phyloP scores from a whole-genome alignment of 768 basidiomycete genomes.

The Lactifluus piperatus region DNA sequence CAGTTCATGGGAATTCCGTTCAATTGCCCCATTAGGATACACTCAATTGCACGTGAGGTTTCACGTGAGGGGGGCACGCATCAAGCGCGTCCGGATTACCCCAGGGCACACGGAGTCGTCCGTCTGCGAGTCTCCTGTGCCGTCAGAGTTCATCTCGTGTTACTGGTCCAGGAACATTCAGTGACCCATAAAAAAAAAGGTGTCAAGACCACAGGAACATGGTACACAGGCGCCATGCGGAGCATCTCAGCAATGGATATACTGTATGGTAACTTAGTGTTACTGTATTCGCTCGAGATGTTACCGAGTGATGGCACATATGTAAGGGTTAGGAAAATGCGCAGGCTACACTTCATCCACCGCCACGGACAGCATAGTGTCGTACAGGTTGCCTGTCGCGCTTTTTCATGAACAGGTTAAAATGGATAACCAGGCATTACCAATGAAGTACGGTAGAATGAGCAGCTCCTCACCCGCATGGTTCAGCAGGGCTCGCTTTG shows the following conservation, averaged over 20 bases:
- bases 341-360: slow-evolving; percentile 54
- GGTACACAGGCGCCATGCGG: slow-evolving; percentile 55
- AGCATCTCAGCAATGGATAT: slow-evolving; percentile 56
- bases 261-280: too few species aligned
- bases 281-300: slow-evolving; percentile 48
- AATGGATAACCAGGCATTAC: too few species aligned
- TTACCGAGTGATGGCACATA: slow-evolving; percentile 66
- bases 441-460: slow-evolving; percentile 49
- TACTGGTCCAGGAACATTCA: background rate
- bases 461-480: slow-evolving; percentile 32
- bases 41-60: too few species aligned
- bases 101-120: slow-evolving; percentile 69
- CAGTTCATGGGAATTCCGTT: slow-evolving; percentile 8
- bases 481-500: slow-evolving; percentile 21
- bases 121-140: slow-evolving; percentile 47
- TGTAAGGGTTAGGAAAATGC: slow-evolving; percentile 50
- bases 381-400: slow-evolving; percentile 48
- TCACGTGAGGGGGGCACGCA: slow-evolving; percentile 74
- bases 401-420: too few species aligned
- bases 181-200: slow-evolving; percentile 46
- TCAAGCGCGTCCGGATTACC: slow-evolving; percentile 69
- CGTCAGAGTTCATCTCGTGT: background rate
- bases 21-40: background rate
- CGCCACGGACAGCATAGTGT: slow-evolving; percentile 60
- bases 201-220: slow-evolving; percentile 73